Conservation (phyloP, 495 filamentous ascomycete species). For the Xylaria telfairii region DNA sequence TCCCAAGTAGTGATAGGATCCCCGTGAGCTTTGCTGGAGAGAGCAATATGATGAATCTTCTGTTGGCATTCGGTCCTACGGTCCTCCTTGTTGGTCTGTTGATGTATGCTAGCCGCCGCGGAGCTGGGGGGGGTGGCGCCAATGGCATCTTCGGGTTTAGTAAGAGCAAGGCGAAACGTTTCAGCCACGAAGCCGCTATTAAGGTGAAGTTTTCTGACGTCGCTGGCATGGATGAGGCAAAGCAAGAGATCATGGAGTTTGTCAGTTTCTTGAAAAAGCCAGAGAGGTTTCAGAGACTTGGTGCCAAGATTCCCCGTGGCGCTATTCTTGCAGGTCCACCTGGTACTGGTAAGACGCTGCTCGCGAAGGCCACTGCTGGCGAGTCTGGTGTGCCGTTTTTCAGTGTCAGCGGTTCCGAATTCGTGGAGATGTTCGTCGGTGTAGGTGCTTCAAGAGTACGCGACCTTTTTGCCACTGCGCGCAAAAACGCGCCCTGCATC, state of each 20-base stretch:
- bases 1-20: constrained; percentile 84
- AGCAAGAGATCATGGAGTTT: constrained; percentile 98
- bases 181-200: constrained; percentile 95
- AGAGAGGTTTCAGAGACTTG: constrained; percentile 86
- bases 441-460: constrained; percentile 94
- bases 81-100: constrained; percentile 81
- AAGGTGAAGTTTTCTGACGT: constrained; percentile 97
- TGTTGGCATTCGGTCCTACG: constrained; percentile 86
- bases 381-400: constrained; percentile 98
- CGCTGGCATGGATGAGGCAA: constrained; percentile 98
- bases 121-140: constrained; percentile 64
- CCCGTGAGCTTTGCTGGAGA: constrained; percentile 87
- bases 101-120: constrained; percentile 72
- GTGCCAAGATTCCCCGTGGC: constrained; percentile 96
- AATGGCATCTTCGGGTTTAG: constrained; percentile 92
- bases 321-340: constrained; percentile 96
- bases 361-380: constrained; percentile 96
- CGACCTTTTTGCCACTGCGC: constrained; percentile 91
- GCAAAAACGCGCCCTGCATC: constrained; percentile 96
- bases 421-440: constrained; percentile 99
- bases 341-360: constrained; percentile 95
- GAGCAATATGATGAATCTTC: constrained; percentile 65
- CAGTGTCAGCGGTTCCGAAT: constrained; percentile 97
- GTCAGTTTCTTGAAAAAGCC: constrained; percentile 94
- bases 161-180: constrained; percentile 92